These are phyloP conservation scores for Pholiota adiposa DNA, from an alignment of 1,284 basidiomycete species.

Conservation along the genomic window DNA sequence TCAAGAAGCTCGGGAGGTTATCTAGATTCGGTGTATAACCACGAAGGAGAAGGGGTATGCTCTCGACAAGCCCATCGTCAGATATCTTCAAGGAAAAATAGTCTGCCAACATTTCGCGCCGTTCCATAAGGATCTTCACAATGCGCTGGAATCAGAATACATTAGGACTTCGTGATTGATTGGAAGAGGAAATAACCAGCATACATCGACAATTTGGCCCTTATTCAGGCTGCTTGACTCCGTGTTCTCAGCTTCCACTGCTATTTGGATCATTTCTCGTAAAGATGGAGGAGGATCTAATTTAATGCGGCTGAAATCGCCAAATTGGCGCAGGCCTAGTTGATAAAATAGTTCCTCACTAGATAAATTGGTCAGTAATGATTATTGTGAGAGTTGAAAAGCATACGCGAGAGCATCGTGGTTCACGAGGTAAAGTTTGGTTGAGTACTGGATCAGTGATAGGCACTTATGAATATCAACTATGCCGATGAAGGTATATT, in stretches of 20 bases:
- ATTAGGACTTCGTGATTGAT: background rate
- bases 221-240: slow-evolving; percentile 54
- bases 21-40: slow-evolving; percentile 89
- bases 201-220: slow-evolving; percentile 72
- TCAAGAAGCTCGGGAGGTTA: slow-evolving; percentile 82
- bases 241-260: slow-evolving; percentile 75
- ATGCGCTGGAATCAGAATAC: slow-evolving; percentile 53
- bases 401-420: slow-evolving; percentile 82
- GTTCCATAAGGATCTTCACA: slow-evolving; percentile 53
- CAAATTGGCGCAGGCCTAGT: slow-evolving; percentile 91
- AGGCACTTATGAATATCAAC: slow-evolving; percentile 79
- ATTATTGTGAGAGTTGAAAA: background rate
- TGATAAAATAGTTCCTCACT: slow-evolving; percentile 98
- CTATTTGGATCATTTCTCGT: slow-evolving; percentile 74
- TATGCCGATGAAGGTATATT: slow-evolving; percentile 93
- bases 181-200: slow-evolving; percentile 29
- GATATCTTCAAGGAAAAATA: slow-evolving; percentile 87
- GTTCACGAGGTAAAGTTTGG: slow-evolving; percentile 89
- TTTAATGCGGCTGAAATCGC: slow-evolving; percentile 75
- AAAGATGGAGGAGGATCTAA: slow-evolving; percentile 85
- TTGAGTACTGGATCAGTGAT: slow-evolving; percentile 87
- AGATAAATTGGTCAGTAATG: slow-evolving; percentile 4
- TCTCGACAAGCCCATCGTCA: slow-evolving; percentile 66
- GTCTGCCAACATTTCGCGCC: slow-evolving; percentile 88
- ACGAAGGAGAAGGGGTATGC: slow-evolving; percentile 81